Evolutionary conservation across 1,284 basidiomycete species (phyloP).

Genomic region (Cronartium quercuum): DNA sequence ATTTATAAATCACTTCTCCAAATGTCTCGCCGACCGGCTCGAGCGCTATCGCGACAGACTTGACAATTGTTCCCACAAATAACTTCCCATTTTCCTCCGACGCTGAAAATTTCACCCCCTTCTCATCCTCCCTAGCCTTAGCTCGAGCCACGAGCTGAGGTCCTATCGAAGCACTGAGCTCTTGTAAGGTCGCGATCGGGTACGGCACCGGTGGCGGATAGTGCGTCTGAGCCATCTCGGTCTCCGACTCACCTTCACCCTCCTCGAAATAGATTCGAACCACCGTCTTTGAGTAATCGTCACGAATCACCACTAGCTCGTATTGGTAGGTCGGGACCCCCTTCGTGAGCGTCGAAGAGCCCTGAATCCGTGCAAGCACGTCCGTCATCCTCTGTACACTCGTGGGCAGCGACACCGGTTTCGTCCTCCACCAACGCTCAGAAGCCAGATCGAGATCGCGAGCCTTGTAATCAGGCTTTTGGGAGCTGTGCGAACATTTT

Average conservation of each 20-base stretch:
- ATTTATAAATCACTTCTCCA: conserved; percentile 33
- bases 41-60: conserved; percentile 15
- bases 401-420: conserved; percentile 7
- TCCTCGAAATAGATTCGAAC: conserved; percentile 32
- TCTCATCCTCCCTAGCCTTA: conserved; percentile 33
- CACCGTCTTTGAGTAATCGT: conserved; percentile 37
- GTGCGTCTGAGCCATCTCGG: conserved; percentile 29
- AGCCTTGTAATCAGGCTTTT: conserved; percentile 5
- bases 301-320: conserved; percentile 25
- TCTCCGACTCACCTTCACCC: conserved; percentile 20
- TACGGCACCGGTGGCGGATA: conserved; percentile 22
- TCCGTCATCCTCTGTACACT: conserved; percentile 18
- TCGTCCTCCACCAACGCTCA: conserved; percentile 31
- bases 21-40: conserved; percentile 31
- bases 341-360: conserved; percentile 19
- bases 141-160: conserved; percentile 31
- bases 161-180: conserved; percentile 15
- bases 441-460: conserved; percentile 35
- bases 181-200: conserved; percentile 7
- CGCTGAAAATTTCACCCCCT: conserved; percentile 19
- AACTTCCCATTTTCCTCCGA: background rate
- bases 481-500: conserved; percentile 1
- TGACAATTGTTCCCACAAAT: conserved; percentile 24
- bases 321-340: conserved; percentile 19
- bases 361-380: conserved; percentile 22